Percentiles rank a stretch among this genome's conserved stretches.
These are phyloP conservation scores for Solanum ossicruentum DNA, from an alignment of 257 asterid species.

Conservation along the genomic window DNA sequence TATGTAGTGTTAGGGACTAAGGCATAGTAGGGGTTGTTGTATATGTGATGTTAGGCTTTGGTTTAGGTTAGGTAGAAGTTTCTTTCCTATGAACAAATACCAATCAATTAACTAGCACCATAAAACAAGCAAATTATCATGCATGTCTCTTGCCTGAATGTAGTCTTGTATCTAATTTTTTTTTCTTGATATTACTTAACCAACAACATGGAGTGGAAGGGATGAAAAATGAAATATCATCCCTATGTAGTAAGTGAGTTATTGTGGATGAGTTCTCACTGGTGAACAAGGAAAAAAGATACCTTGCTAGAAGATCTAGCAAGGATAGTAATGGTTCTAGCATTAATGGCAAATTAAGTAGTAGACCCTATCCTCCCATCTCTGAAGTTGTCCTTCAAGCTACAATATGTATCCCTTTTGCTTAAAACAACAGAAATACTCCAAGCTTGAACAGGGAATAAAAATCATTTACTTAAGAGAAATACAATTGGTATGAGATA, in stretches of 20 bases:
- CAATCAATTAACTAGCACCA: not conserved
- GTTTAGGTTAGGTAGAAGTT: not conserved
- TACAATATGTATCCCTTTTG: not conserved
- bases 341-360: not conserved
- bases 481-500: not conserved
- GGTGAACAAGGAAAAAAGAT: not conserved
- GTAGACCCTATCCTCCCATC: slow-evolving; percentile 4
- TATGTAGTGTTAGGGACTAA: not conserved
- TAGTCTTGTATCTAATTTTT: not conserved
- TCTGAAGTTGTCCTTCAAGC: slow-evolving; percentile 10
- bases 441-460: not conserved
- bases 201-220: not conserved
- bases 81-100: not conserved
- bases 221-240: not conserved
- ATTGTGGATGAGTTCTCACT: not conserved
- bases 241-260: not conserved
- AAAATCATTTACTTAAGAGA: not conserved
- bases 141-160: not conserved
- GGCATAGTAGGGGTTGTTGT: not conserved
- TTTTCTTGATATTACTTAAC: not conserved
- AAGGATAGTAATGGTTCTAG: not conserved
- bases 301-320: slow-evolving; percentile 8
- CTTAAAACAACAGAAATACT: not conserved
- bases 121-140: not conserved
- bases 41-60: not conserved